These are phyloP conservation scores for Candida ascalaphidarum DNA, from an alignment of 805 yeast species.

Conservation along the genomic window DNA sequence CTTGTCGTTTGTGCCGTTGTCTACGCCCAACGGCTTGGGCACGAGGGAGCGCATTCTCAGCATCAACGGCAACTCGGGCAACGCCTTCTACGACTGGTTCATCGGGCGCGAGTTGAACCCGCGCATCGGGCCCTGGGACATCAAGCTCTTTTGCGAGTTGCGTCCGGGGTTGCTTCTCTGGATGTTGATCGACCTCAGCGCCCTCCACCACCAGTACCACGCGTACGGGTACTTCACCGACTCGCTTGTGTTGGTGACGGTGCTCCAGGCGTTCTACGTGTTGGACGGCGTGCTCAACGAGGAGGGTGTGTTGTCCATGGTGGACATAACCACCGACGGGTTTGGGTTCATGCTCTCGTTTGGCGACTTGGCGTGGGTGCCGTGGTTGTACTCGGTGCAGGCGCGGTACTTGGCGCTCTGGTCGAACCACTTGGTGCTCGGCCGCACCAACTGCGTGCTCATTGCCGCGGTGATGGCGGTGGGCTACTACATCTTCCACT, in stretches of 20 bases:
- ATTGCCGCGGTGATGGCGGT: conserved; percentile 42
- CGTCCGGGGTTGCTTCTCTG: conserved; percentile 91
- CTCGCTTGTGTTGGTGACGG: conserved; percentile 61
- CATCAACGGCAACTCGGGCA: conserved; percentile 78
- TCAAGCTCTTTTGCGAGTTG: conserved; percentile 86
- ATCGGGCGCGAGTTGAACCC: conserved; percentile 96
- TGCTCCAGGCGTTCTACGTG: conserved; percentile 73
- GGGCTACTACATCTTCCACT: conserved; percentile 79
- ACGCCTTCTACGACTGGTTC: conserved; percentile 81
- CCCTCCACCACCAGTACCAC: conserved; percentile 74
- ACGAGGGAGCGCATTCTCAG: conserved; percentile 70
- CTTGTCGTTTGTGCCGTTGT: conserved; percentile 56
- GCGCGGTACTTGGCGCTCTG: conserved; percentile 65
- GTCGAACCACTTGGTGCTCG: conserved; percentile 46
- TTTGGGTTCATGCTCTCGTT: conserved; percentile 94
- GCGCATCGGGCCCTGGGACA: conserved; percentile 74
- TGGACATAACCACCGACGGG: conserved; percentile 94
- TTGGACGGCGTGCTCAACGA: conserved; percentile 91
- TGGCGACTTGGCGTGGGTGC: conserved; percentile 90
- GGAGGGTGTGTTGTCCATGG: conserved; percentile 85
- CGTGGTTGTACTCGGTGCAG: conserved; percentile 85
- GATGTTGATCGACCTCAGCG: conserved; percentile 69
- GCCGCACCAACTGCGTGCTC: conserved; percentile 23
- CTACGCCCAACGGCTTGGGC: conserved; percentile 39
- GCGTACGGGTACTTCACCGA: conserved; percentile 52